These are phyloP conservation scores for Setaria italica DNA, from an alignment of 202 grass and related monocot species.

Conservation along the genomic window DNA sequence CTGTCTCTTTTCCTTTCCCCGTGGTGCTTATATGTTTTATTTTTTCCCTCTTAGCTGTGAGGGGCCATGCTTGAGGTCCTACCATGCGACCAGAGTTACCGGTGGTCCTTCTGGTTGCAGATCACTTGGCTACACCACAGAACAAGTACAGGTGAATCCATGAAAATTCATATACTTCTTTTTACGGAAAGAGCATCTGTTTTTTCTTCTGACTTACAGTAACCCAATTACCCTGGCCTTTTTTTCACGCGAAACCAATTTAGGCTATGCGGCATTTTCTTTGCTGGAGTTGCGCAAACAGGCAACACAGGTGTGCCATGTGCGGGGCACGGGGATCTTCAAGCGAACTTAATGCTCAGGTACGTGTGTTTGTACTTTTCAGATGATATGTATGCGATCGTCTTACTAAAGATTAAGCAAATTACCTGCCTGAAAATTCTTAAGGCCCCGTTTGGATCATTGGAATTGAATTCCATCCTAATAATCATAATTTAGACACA, in stretches of 20 bases:
- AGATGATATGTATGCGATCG: not conserved
- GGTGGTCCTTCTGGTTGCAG: not conserved
- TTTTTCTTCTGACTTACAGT: not conserved
- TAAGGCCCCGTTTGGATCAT: too few species aligned
- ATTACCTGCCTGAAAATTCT: not conserved
- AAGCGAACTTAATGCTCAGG: not conserved
- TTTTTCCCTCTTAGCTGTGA: constrained; percentile 2
- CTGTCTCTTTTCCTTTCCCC: too few species aligned
- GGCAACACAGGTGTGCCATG: not conserved
- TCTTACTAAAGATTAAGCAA: not conserved
- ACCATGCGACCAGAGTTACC: not conserved
- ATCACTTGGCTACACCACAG: constrained; percentile 6
- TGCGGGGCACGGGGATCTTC: constrained; percentile 12
- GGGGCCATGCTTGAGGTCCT: constrained; percentile 36
- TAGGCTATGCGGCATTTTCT: constrained; percentile 32
- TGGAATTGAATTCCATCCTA: too few species aligned
- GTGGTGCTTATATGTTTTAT: not conserved
- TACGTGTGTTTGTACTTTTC: not conserved
- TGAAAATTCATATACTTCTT: not conserved
- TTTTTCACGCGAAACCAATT: not conserved
- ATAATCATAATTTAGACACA: too few species aligned
- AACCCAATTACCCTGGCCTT: not conserved
- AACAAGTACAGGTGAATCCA: constrained; percentile 21
- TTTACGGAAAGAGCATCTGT: not conserved
- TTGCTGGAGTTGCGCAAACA: constrained; percentile 5